Conservation (phyloP, 192 early-diverging fungal species). For the Coemansia sp. region DNA sequence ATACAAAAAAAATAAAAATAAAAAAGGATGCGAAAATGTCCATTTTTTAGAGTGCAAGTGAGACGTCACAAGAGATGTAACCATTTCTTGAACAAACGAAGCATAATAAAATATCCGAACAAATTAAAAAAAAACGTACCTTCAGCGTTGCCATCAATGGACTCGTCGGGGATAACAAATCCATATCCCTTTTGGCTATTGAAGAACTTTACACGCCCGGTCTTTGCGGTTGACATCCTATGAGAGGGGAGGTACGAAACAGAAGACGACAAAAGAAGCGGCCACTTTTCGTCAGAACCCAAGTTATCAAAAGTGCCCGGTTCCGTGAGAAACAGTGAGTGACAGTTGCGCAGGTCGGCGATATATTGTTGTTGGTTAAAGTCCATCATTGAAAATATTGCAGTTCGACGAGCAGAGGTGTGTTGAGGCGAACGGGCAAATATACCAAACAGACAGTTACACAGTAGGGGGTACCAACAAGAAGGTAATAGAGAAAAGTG, state of each 20-base stretch:
- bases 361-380: constrained; percentile 4
- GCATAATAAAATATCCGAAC: constrained; percentile 12
- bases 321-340: constrained; percentile 5
- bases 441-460: constrained; percentile 1
- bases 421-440: neutral
- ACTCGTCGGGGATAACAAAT: constrained; percentile 77
- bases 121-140: constrained; percentile 53
- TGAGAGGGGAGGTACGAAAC: constrained; percentile 9
- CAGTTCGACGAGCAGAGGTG: neutral
- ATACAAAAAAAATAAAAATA: neutral
- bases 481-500: neutral
- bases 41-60: neutral
- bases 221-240: constrained; percentile 32
- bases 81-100: constrained; percentile 6
- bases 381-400: constrained; percentile 8
- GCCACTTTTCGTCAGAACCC: constrained; percentile 8
- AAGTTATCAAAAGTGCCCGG: constrained; percentile 2
- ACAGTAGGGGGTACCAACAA: neutral
- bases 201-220: constrained; percentile 78
- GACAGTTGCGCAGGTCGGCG: constrained; percentile 4
- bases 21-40: neutral
- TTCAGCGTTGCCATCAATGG: constrained; percentile 66
- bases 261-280: constrained; percentile 1
- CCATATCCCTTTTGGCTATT: constrained; percentile 86
- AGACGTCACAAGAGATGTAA: neutral